Percentiles rank a stretch among this genome's conserved stretches.
phyloP scores from a whole-genome alignment of 768 basidiomycete genomes.

The Agaricus sinodeliciosus region DNA sequence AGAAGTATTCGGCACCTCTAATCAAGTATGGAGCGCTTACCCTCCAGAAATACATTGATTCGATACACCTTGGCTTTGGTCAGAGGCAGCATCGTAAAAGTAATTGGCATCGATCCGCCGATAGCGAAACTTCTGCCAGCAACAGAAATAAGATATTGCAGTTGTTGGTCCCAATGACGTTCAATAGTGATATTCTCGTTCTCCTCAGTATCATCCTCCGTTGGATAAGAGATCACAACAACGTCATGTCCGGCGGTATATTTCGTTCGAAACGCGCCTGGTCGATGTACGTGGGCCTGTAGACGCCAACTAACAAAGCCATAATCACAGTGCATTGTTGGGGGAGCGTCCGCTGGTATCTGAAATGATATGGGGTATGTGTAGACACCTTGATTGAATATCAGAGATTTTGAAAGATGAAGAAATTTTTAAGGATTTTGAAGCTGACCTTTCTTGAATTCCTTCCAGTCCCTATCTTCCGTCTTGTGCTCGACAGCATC shows the following conservation, averaged over 20 bases:
- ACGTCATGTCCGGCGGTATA: constrained; percentile 68
- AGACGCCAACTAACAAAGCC: constrained; percentile 78
- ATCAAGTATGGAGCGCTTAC: constrained; percentile 31
- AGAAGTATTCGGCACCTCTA: not conserved
- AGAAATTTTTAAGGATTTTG: not conserved
- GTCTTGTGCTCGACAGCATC: constrained; percentile 24
- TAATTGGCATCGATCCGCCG: constrained; percentile 75
- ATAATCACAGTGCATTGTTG: constrained; percentile 65
- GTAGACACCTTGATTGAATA: constrained; percentile 61
- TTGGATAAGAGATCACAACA: constrained; percentile 64
- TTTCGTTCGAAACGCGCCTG: constrained; percentile 73
- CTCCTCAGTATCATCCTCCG: constrained; percentile 84
- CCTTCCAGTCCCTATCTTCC: constrained; percentile 55
- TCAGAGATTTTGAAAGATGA: constrained; percentile 1
- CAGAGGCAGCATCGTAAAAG: constrained; percentile 77
- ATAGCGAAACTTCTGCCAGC: constrained; percentile 74
- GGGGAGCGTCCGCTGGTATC: constrained; percentile 74
- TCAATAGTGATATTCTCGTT: constrained; percentile 76
- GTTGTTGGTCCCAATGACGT: constrained; percentile 84
- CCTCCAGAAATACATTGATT: constrained; percentile 71
- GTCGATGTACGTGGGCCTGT: constrained; percentile 77
- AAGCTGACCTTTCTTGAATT: constrained; percentile 75
- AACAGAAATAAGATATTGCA: constrained; percentile 74
- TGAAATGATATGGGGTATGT: constrained; percentile 91
- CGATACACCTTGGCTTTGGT: constrained; percentile 78